Conservation (phyloP, 352 stramenopile genomes). For the Blastocystis sp. region DNA sequence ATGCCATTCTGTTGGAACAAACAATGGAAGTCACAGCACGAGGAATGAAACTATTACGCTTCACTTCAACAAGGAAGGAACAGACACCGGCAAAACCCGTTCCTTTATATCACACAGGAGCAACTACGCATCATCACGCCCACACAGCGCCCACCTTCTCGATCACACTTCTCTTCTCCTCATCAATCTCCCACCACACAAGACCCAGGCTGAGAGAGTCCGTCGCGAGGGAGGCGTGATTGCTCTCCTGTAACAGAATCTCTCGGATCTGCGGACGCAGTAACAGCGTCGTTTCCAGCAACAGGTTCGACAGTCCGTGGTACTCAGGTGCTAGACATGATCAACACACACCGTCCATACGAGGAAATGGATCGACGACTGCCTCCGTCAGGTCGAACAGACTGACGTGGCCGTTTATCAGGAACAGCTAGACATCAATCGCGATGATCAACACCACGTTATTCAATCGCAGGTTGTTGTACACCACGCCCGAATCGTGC, state of each 20-base stretch:
- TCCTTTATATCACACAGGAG: not conserved
- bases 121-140: not conserved
- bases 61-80: not conserved
- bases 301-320: not conserved
- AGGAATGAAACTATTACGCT: not conserved
- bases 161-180: not conserved
- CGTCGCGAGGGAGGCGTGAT: not conserved
- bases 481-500: constrained; percentile 12
- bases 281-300: not conserved
- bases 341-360: not conserved
- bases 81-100: not conserved
- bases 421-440: not conserved
- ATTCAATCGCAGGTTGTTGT: constrained; percentile 21
- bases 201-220: not conserved
- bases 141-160: not conserved
- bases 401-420: not conserved
- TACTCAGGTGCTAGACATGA: not conserved
- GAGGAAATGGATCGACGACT: constrained; percentile 22
- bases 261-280: not conserved
- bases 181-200: not conserved
- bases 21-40: not conserved
- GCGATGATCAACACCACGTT: not conserved
- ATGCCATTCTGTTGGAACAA: not conserved
- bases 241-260: not conserved
- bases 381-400: constrained; percentile 40